Evolutionary conservation across 2,329 filamentous ascomycete species (phyloP), one percentile per base, ranked within the genome.

Genomic region (Apiospora aurea): DNA sequence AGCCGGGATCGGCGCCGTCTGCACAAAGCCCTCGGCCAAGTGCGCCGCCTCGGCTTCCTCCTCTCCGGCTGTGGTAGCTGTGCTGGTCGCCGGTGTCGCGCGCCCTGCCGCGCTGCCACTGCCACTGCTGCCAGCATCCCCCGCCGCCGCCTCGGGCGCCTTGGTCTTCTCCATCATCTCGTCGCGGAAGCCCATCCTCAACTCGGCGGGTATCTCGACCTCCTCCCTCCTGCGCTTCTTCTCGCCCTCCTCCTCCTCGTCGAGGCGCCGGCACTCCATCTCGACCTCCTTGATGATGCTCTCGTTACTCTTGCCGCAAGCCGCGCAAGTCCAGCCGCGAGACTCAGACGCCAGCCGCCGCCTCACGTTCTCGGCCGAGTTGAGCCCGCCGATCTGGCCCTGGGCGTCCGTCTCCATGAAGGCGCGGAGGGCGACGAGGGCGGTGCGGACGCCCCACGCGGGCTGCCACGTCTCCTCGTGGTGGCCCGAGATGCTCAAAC

Each of bases 391-490:
- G 1, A 99, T 86, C 84, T 98, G 96, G 0, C 96, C 96, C 76
- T 89, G 90, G 11, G 93, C 91, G 76, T 96, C 94, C 3, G 93
- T 95, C 81, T 97, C 95, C 95, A 99, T 98, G 82, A 98, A 98
- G 76, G 90, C 93, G 71, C 96, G 86, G 68, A 98, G 90, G 18
- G 90, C 90, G 57, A 91, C 89, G 8, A 99, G 84, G 21, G 96
- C 96, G 4, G 96, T 98, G 73, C 96, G 89, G 13, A 99, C 92
- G 0, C 96, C 96, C 96, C 96, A 99, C 0, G 96, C 96, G 0
- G 96, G 96, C 87, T 98, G 96, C 96, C 96, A 99, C 21, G 94
- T 97, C 85, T 98, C 96, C 82, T 98, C 96, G 83, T 99, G 96
- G 82, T 98, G 96, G 2, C 95, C 96, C 70, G 91, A 94, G 78